Conservation (phyloP, 495 filamentous ascomycete species). For the Xylaria intraflava region DNA sequence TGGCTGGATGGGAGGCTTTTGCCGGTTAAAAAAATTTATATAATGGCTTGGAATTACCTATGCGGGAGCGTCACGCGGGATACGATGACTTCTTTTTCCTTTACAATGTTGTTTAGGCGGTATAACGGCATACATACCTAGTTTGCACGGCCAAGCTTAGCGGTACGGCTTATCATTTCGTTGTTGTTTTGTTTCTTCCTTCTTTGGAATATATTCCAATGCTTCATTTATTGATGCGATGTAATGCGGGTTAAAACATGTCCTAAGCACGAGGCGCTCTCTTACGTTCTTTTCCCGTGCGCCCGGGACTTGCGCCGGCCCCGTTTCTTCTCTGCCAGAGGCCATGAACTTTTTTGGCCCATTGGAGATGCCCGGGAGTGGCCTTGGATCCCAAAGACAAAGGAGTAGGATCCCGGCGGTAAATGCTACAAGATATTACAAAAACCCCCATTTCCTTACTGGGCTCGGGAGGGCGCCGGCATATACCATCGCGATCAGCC, state of each 20-base stretch:
- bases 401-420: conserved; percentile 1
- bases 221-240: neutral
- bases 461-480: conserved; percentile 6
- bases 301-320: neutral
- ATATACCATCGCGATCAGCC: neutral
- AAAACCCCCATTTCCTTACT: conserved; percentile 5
- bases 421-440: conserved; percentile 16
- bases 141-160: too few relatives aligned
- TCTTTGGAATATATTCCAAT: neutral
- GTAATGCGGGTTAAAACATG: neutral
- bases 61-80: neutral
- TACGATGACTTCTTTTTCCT: neutral
- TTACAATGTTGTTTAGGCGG: too few relatives aligned
- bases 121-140: too few relatives aligned
- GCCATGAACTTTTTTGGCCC: neutral
- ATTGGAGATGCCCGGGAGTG: too few relatives aligned
- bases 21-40: conserved; percentile 5
- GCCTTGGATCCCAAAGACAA: neutral
- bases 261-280: neutral
- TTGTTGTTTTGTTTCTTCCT: neutral
- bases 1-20: neutral
- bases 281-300: conserved; percentile 2
- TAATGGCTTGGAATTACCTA: conserved; percentile 2
- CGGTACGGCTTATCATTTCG: too few relatives aligned
- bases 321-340: neutral